phyloP scores from a whole-genome alignment of 2,329 filamentous ascomycete species.

The Scleromitrula shiraiana region DNA sequence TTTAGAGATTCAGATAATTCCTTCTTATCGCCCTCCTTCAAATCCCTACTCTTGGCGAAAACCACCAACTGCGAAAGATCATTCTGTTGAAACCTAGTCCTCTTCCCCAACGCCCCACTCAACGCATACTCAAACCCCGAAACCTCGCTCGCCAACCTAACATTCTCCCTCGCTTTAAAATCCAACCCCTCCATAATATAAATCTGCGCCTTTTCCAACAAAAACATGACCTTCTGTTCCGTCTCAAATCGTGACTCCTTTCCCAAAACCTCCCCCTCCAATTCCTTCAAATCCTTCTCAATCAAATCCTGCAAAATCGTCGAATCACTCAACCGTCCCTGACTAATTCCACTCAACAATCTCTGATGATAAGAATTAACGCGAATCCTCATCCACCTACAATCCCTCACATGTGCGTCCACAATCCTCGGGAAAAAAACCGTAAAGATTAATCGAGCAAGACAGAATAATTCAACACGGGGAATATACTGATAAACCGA shows the following conservation, averaged over 20 bases:
- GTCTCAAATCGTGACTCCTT: conserved; percentile 32
- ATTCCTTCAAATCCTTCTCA: conserved; percentile 46
- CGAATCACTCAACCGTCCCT: conserved; percentile 40
- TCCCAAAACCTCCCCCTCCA: conserved; percentile 38
- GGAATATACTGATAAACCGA: conserved; percentile 80
- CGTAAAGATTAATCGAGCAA: conserved; percentile 51
- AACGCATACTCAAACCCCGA: conserved; percentile 74
- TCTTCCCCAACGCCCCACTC: conserved; percentile 79
- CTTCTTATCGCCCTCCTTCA: conserved; percentile 13
- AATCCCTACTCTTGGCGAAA: conserved; percentile 63
- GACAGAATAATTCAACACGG: conserved; percentile 71
- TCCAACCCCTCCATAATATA: conserved; percentile 81
- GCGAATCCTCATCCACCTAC: conserved; percentile 48
- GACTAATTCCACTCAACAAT: conserved; percentile 37
- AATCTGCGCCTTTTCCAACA: conserved; percentile 75
- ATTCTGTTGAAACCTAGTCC: conserved; percentile 72
- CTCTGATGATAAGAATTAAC: conserved; percentile 67
- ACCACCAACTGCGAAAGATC: conserved; percentile 85
- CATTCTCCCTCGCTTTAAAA: conserved; percentile 60
- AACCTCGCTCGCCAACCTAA: conserved; percentile 57
- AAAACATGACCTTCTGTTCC: conserved; percentile 57
- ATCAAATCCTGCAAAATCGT: conserved; percentile 53
- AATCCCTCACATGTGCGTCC: conserved; percentile 20
- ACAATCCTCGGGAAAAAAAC: conserved; percentile 25
- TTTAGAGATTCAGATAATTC: conserved; percentile 16